Base-by-base conservation (phyloP, 139 green algal species). In the Closterium sp. region DNA sequence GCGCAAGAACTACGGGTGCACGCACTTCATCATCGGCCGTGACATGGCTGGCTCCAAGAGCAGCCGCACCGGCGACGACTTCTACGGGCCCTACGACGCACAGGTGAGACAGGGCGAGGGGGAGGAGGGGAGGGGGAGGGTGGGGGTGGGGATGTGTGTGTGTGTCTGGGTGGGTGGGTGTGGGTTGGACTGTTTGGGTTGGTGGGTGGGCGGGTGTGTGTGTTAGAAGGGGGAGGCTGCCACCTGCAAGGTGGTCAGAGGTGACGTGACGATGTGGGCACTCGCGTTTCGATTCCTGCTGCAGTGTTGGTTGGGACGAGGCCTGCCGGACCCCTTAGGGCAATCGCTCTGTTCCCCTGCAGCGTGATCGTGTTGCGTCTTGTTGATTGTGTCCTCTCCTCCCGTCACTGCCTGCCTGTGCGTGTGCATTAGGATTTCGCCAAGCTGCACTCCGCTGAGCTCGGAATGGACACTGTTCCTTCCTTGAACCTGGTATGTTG, bases 1-100 rank as follows among this genome's bases (percentile, higher is more conserved):
- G 94, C 95, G 97, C 92, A 98, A 98, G 95, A 98, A 98, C 96
- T 98, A 97, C 91, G 96, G 96, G 43, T 97, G 96, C 95, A 97
- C 96, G 8, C 97, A 98, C 95, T 98, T 98, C 94, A 98, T 98
- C 94, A 97, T 98, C 88, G 97, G 97, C 28, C 95, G 97, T 84
- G 97, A 98, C 95, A 98, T 98, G 97, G 97, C 97, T 16, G 97
- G 97, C 83, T 97, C 94, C 93, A 98, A 98, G 96, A 95, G 87
- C 89, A 96, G 91, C 88, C 84, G 97, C 28, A 95, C 93, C 19
- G 97, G 97, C 23, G 94, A 97, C 86, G 96, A 98, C 95, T 98
- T 97, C 90, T 98, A 98, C 92, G 96, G 96, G 85, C 91, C 94
- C 1, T 95, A 95, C 85, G 94, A 95, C 35, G 94, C 94, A 3